Conservation (phyloP, 306 rosid genomes). For the Carpinus viminea region DNA sequence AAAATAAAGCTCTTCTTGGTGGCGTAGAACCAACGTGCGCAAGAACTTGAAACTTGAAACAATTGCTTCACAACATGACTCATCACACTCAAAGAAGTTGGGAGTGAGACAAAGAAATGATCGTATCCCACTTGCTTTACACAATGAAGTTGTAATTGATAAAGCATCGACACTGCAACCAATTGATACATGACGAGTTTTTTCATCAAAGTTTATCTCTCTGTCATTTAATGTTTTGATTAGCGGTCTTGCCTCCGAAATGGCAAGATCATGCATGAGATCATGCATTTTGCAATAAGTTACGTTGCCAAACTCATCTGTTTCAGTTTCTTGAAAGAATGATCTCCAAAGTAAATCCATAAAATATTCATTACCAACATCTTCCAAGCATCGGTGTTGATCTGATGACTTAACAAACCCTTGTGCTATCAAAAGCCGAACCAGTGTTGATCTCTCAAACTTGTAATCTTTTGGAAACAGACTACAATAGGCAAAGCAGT, state of each 20-base stretch:
- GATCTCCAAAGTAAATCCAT: conserved; percentile 2
- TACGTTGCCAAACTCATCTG: background rate
- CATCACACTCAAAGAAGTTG: too few species aligned
- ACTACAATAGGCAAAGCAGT: conserved; percentile 7
- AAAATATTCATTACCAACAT: conserved; percentile 11
- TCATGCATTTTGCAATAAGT: background rate
- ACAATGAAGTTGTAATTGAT: background rate
- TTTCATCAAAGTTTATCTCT: background rate
- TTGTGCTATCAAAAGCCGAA: conserved; percentile 22
- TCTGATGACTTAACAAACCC: conserved; percentile 20
- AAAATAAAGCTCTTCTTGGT: too few species aligned
- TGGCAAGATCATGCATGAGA: conserved; percentile 11
- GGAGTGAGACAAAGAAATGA: background rate
- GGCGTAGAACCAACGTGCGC: background rate
- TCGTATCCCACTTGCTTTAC: background rate
- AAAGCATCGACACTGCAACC: too few species aligned
- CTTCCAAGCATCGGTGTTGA: conserved; percentile 8
- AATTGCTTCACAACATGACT: background rate
- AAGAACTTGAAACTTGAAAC: background rate
- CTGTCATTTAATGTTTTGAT: background rate
- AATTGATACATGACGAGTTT: conserved; percentile 2
- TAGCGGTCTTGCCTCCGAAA: background rate
- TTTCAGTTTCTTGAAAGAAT: background rate
- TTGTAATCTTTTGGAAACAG: conserved; percentile 1
- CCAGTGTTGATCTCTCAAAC: background rate